Percentiles rank a stretch among this genome's conserved stretches.
Evolutionary conservation across 2,329 filamentous ascomycete genomes (phyloP).

Genomic region (Exophiala bonariae): DNA sequence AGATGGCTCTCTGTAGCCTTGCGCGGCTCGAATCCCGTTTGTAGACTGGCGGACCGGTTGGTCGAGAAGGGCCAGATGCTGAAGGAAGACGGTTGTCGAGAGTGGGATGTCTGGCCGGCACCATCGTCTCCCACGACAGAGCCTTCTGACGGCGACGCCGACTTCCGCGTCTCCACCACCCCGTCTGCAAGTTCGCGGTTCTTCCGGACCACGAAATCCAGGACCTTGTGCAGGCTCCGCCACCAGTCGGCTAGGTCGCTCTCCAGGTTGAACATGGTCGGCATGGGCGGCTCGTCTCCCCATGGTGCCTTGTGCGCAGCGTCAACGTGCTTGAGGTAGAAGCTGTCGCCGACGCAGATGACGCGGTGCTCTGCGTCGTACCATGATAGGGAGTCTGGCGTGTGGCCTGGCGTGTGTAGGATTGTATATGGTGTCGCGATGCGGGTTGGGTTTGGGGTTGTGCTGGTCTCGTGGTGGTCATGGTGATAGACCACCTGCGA

Average conservation of each 20-base stretch:
- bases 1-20: too few relatives aligned
- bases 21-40: too few relatives aligned
- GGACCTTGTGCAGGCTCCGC: conserved; percentile 13
- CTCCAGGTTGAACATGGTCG: conserved; percentile 22
- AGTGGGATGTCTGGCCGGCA: neutral
- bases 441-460: neutral
- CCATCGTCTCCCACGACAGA: neutral
- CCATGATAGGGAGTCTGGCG: conserved; percentile 27
- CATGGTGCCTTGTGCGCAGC: conserved; percentile 17
- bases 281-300: conserved; percentile 23
- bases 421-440: conserved; percentile 13
- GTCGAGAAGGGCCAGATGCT: too few relatives aligned
- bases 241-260: conserved; percentile 18
- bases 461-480: neutral
- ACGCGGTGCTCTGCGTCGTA: conserved; percentile 21
- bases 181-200: conserved; percentile 8
- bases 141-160: too few relatives aligned
- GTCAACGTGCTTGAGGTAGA: conserved; percentile 22
- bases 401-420: conserved; percentile 26
- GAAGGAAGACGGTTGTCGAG: neutral
- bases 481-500: conserved; percentile 6
- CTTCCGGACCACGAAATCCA: conserved; percentile 13
- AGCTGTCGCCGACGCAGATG: conserved; percentile 26
- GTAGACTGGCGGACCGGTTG: neutral
- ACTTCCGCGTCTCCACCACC: too few relatives aligned